Evolutionary conservation across 2,329 filamentous ascomycete species (phyloP).

Genomic region (Mycosphaerelloides madeirae): DNA sequence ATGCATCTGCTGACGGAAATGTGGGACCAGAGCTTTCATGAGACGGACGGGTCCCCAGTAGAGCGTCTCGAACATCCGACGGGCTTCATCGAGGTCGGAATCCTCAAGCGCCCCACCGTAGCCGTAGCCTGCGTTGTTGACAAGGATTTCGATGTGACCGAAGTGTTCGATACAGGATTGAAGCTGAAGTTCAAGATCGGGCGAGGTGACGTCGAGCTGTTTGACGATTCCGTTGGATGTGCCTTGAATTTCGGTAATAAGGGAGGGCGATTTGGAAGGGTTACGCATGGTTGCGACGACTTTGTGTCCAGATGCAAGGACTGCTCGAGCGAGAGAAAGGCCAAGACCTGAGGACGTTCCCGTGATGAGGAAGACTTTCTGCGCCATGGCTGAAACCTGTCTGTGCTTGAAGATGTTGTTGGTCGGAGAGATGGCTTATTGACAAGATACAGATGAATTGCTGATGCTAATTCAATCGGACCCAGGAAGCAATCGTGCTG

Average conservation of each 20-base stretch:
- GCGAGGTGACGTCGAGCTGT: constrained; percentile 10
- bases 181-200: constrained; percentile 2
- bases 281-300: constrained; percentile 13
- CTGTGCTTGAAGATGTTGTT: too few relatives aligned
- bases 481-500: too few relatives aligned
- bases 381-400: too few relatives aligned
- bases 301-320: constrained; percentile 9
- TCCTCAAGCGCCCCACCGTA: constrained; percentile 3
- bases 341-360: too few relatives aligned
- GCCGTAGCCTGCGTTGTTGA: constrained; percentile 13
- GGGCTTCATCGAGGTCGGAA: not conserved
- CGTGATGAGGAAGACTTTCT: too few relatives aligned
- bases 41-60: constrained; percentile 1
- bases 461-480: too few relatives aligned
- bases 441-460: too few relatives aligned
- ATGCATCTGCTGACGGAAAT: not conserved
- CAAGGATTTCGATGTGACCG: constrained; percentile 10
- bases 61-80: not conserved
- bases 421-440: too few relatives aligned
- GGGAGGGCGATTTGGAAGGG: not conserved
- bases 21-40: not conserved
- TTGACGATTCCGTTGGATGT: constrained; percentile 1
- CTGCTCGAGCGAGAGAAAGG: too few relatives aligned
- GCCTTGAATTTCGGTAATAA: not conserved
- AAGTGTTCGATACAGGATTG: constrained; percentile 4